A percentile compares a stretch with the other conserved stretches of the same genome.
Conservation (phyloP, 2,329 filamentous ascomycete species). For the Neofusicoccum umdonicola region DNA sequence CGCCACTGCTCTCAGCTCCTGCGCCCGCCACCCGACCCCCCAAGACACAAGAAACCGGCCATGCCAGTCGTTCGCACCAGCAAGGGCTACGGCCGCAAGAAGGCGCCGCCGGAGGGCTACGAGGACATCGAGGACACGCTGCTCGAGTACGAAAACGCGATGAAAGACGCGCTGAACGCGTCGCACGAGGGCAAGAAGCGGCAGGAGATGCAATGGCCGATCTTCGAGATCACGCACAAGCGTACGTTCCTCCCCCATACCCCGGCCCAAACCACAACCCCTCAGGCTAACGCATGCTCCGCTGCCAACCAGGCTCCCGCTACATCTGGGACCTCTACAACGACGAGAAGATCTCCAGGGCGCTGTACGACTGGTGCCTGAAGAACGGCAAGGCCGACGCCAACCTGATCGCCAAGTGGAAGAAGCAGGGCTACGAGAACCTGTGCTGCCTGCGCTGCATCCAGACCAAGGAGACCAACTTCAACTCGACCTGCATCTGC, state of each 20-base stretch:
- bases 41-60: not conserved
- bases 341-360: conserved; percentile 90
- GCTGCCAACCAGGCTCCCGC: conserved; percentile 54
- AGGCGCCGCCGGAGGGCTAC: conserved; percentile 82
- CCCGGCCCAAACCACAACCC: too few relatives aligned
- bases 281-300: not conserved
- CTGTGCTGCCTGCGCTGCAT: conserved; percentile 94
- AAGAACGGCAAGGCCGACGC: conserved; percentile 97
- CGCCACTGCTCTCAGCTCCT: not conserved
- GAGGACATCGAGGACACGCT: conserved; percentile 85
- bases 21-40: not conserved
- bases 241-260: conserved; percentile 52
- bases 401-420: conserved; percentile 98
- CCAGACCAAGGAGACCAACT: conserved; percentile 99
- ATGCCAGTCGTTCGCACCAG: conserved; percentile 77
- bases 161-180: conserved; percentile 93
- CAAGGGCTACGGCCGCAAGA: conserved; percentile 62
- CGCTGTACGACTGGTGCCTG: conserved; percentile 91
- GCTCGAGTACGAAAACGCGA: conserved; percentile 82
- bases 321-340: conserved; percentile 98
- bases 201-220: conserved; percentile 92
- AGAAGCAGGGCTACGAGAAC: conserved; percentile 99
- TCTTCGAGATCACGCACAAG: conserved; percentile 96
- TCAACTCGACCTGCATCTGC: conserved; percentile 95
- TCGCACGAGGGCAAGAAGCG: conserved; percentile 76